Conservation (phyloP, 306 rosid species). For the Inga laurina region DNA sequence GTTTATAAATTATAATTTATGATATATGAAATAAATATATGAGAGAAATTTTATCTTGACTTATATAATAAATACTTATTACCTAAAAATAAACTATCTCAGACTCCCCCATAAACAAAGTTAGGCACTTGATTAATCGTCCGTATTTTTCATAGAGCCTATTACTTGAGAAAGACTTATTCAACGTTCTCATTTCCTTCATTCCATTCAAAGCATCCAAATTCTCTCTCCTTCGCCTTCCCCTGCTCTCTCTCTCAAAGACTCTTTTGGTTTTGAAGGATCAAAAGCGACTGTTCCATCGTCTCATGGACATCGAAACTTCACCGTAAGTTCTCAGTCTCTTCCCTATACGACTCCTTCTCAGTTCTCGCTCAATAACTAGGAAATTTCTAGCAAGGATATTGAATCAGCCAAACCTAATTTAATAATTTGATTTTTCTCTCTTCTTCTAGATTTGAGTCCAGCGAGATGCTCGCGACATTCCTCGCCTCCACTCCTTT, state of each 20-base stretch:
- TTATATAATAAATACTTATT: too few species aligned
- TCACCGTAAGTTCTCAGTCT: constrained; percentile 60
- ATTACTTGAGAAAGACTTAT: neutral
- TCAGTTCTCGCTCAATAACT: neutral
- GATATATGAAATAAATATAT: too few species aligned
- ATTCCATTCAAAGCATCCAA: neutral
- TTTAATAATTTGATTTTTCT: too few species aligned
- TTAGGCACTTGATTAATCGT: neutral
- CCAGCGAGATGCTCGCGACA: constrained; percentile 61
- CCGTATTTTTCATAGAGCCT: neutral
- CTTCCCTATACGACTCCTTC: neutral
- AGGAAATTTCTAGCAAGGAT: neutral
- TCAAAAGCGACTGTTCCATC: constrained; percentile 25
- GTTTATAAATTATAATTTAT: too few species aligned
- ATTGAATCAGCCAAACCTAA: neutral
- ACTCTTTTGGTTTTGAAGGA: neutral
- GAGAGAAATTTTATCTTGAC: too few species aligned
- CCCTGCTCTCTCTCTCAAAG: neutral
- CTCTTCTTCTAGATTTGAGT: constrained; percentile 54
- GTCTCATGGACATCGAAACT: constrained; percentile 63
- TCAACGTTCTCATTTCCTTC: neutral
- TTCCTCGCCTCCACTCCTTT: constrained; percentile 68
- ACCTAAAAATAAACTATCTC: too few species aligned
- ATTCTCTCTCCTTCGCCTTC: neutral
- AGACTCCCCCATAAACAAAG: neutral